Conservation (phyloP, 179 eudicot species). For the Monotropa hypopitys region DNA sequence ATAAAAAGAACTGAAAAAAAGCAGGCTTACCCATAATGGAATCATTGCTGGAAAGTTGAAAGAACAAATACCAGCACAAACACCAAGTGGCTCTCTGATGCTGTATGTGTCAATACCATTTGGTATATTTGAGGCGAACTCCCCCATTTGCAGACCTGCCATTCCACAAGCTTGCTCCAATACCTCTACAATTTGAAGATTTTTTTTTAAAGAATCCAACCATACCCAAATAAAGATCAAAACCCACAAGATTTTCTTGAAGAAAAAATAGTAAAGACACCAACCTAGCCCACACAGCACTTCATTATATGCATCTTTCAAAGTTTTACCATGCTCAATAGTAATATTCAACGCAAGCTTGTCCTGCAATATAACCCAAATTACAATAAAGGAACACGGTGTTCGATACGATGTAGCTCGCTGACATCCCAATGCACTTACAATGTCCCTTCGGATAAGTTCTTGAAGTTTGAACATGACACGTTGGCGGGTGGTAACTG, state of each 20-base stretch:
- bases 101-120: slow-evolving; percentile 85
- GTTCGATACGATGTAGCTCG: not conserved
- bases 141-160: slow-evolving; percentile 91
- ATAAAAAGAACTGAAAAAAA: not conserved
- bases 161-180: slow-evolving; percentile 96
- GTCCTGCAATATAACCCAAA: slow-evolving; percentile 33
- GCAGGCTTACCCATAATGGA: slow-evolving; percentile 65
- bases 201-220: not conserved
- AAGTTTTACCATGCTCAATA: slow-evolving; percentile 87
- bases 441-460: slow-evolving; percentile 87
- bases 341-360: slow-evolving; percentile 75
- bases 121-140: slow-evolving; percentile 68
- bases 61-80: slow-evolving; percentile 97
- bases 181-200: slow-evolving; percentile 47
- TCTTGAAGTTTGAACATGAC: slow-evolving; percentile 85
- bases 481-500: slow-evolving; percentile 71
- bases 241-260: not conserved
- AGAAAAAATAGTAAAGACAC: slow-evolving; percentile 7
- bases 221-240: not conserved
- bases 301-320: slow-evolving; percentile 90
- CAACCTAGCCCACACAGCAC: slow-evolving; percentile 88
- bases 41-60: slow-evolving; percentile 88
- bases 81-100: slow-evolving; percentile 89
- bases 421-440: slow-evolving; percentile 12
- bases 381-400: not conserved